phyloP scores from a whole-genome alignment of 2,329 filamentous ascomycete species.

The Rosellinia necatrix region DNA sequence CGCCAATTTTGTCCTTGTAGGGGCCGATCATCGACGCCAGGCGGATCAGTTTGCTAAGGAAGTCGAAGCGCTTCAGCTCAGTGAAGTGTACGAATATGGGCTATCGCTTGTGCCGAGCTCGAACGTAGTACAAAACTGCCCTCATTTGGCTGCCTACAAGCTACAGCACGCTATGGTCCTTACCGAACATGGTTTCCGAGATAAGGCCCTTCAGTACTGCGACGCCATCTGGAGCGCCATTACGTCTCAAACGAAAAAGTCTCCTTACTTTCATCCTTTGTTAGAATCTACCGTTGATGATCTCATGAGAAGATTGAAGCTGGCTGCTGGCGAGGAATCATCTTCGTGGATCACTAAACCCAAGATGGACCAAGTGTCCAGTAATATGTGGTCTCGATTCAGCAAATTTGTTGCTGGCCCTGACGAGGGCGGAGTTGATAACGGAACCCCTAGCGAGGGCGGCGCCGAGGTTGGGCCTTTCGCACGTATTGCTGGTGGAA shows the following conservation, averaged over 20 bases:
- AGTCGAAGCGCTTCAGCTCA: slow-evolving; percentile 86
- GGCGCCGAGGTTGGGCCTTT: slow-evolving; percentile 76
- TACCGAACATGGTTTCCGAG: slow-evolving; percentile 79
- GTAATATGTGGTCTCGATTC: slow-evolving; percentile 87
- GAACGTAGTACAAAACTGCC: slow-evolving; percentile 61
- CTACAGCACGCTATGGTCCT: slow-evolving; percentile 83
- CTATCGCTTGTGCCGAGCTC: slow-evolving; percentile 69
- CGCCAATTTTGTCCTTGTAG: slow-evolving; percentile 80
- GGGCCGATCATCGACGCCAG: slow-evolving; percentile 77
- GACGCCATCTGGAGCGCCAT: slow-evolving; percentile 79
- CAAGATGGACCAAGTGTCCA: slow-evolving; percentile 94
- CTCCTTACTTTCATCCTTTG: slow-evolving; percentile 80
- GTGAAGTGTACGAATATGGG: slow-evolving; percentile 93
- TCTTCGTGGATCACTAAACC: slow-evolving; percentile 93
- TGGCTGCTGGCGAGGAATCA: slow-evolving; percentile 80
- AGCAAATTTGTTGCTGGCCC: slow-evolving; percentile 96
- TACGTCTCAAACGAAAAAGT: slow-evolving; percentile 79
- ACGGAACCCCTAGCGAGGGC: slow-evolving; percentile 59
- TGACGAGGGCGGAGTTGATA: slow-evolving; percentile 70
- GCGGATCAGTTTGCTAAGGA: slow-evolving; percentile 77
- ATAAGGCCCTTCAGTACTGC: slow-evolving; percentile 89
- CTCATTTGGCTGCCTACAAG: slow-evolving; percentile 90
- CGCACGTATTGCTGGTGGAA: slow-evolving; percentile 76
- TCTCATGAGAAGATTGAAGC: slow-evolving; percentile 78
- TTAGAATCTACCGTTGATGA: slow-evolving; percentile 82